phyloP scores from a whole-genome alignment of 2,329 filamentous ascomycete genomes.

The Cadophora luteo-olivacea region DNA sequence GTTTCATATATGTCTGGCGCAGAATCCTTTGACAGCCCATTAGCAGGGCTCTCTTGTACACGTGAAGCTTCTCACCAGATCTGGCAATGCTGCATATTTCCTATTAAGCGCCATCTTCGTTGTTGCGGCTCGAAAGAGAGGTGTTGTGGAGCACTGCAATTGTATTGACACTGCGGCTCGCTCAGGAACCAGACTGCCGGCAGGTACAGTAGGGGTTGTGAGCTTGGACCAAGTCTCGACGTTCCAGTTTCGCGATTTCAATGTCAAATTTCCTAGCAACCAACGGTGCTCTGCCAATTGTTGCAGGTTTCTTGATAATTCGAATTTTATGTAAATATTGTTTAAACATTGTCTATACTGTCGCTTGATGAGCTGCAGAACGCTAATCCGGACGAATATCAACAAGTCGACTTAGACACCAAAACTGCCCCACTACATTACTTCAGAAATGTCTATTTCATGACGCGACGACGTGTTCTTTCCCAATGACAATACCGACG shows the following conservation, averaged over 20 bases:
- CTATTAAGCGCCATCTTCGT: constrained; percentile 72
- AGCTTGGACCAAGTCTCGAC: constrained; percentile 31
- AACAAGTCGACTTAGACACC: neutral
- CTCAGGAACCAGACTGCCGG: constrained; percentile 5
- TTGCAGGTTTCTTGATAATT: neutral
- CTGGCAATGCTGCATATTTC: constrained; percentile 83
- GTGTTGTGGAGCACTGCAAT: neutral
- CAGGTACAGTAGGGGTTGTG: constrained; percentile 4
- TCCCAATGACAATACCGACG: constrained; percentile 20
- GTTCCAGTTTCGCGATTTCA: neutral
- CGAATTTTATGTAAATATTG: neutral
- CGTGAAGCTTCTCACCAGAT: constrained; percentile 62
- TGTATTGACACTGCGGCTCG: neutral
- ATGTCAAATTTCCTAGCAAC: neutral
- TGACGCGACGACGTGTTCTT: constrained; percentile 28
- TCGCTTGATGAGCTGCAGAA: neutral
- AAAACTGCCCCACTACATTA: constrained; percentile 20
- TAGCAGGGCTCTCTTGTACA: neutral
- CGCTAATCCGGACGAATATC: neutral
- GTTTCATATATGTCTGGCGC: constrained; percentile 98
- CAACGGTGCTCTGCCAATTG: neutral
- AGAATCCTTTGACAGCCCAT: constrained; percentile 68
- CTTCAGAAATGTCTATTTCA: constrained; percentile 19
- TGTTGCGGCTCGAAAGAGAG: neutral
- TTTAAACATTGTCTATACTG: neutral